Base-by-base conservation (phyloP, 768 basidiomycete species). In the Cubamyces lactineus region DNA sequence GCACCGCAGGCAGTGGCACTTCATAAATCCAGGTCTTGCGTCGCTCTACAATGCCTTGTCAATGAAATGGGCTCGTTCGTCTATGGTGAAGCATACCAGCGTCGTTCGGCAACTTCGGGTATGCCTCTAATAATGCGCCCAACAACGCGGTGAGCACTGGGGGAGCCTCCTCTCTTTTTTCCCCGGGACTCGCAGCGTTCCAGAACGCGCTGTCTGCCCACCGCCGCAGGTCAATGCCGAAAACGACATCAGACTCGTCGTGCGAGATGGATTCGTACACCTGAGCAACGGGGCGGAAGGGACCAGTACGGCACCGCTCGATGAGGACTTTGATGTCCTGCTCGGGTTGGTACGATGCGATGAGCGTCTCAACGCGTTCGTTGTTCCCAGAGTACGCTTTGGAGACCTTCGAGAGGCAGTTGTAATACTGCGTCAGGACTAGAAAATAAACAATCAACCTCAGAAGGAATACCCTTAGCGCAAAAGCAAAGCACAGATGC, bases 1-100 rank as follows among this genome's bases (percentile, higher is more conserved):
- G 96, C 16, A 91, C 83, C 24, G 86, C 85, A 1, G 86, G 79
- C 6, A 98, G 81, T 1, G 95, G 94, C 3, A 92, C 91, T 68
- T 98, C 94, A 74, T 97, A 98, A 56, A 98, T 92, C 96, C 96
- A 98, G 3, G 88, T 78, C 77, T 89, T 94, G 61, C 96, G 86
- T 71, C 86, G 89, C 72, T 96, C 95, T 87, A 70, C 4, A 6
- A 34, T 39, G 6, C 17, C 26, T 30, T 5, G 30, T 56, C 16
- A 58, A 52, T 38, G 28, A 21, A 21, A 1, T n/a, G 38, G 21
- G 4, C 42, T 43, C 42, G 5, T 21, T 2, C 24, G 21, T 21
- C 17, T 13, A 42, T 68, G 23, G 65, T 48, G 50, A 11, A 19
- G 74, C 84, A 70, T 59, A 91, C 91, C 87, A 28, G 76, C 76